Percentiles rank a stretch among this genome's conserved stretches.
phyloP scores from a whole-genome alignment of 169 alveolate genomes.

The Nephromyces sp. region DNA sequence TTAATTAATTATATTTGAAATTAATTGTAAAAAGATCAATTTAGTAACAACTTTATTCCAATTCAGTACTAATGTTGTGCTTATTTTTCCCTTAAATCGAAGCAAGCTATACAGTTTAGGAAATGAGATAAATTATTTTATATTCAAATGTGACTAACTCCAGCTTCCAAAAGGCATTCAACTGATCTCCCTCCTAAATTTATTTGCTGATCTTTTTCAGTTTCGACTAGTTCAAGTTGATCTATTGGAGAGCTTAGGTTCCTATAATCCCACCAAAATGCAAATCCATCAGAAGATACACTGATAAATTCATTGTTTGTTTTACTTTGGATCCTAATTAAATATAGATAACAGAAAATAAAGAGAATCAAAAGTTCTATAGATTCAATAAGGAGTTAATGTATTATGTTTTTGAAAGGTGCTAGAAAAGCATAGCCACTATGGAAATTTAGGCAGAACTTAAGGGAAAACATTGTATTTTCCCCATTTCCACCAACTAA shows the following conservation, averaged over 20 bases:
- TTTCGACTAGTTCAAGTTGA: slow-evolving; percentile 39
- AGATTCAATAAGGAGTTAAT: no score
- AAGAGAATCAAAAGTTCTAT: background rate
- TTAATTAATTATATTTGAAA: no score
- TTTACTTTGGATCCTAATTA: slow-evolving; percentile 57
- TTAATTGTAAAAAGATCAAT: no score
- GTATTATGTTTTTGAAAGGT: no score
- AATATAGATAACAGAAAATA: background rate
- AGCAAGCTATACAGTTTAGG: no score
- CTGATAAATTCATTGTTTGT: slow-evolving; percentile 79
- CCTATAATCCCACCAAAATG: slow-evolving; percentile 82
- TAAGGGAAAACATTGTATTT: background rate
- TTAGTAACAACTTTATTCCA: no score
- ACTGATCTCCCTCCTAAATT: slow-evolving; percentile 76
- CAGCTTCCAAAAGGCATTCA: slow-evolving; percentile 82
- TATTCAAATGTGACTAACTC: no score
- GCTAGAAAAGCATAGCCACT: background rate
- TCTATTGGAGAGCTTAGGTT: slow-evolving; percentile 65
- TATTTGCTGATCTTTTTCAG: slow-evolving; percentile 8
- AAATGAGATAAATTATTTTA: no score
- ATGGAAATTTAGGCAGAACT: background rate
- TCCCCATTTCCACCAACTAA: background rate
- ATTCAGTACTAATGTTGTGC: no score
- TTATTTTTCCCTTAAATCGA: no score
- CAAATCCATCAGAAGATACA: slow-evolving; percentile 77